These are phyloP conservation scores for Fusarium xyrophilum DNA, from an alignment of 2,329 filamentous ascomycete genomes.

Conservation along the genomic window DNA sequence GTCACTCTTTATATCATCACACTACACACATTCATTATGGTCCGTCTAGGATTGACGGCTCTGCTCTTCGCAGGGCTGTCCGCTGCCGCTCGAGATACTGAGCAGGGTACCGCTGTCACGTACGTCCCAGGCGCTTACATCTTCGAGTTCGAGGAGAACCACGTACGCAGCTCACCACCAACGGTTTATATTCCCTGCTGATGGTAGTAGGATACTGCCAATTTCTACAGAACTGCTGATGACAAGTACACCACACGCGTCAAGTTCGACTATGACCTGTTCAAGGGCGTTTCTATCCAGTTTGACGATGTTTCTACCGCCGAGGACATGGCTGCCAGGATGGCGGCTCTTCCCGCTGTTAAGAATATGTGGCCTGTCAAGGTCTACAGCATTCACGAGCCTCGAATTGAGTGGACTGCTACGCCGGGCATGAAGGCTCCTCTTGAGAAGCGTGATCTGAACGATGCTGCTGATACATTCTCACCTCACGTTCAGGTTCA, in stretches of 20 bases:
- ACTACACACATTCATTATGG: constrained; percentile 5
- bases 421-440: constrained; percentile 15
- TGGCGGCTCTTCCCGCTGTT: constrained; percentile 53
- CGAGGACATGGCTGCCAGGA: constrained; percentile 51
- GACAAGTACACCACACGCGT: constrained; percentile 45
- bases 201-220: constrained; percentile 48
- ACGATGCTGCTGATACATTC: constrained; percentile 47
- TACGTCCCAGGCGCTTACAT: constrained; percentile 56
- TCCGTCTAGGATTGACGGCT: constrained; percentile 20
- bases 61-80: constrained; percentile 30
- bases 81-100: constrained; percentile 3
- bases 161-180: constrained; percentile 48
- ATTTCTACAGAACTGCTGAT: constrained; percentile 12
- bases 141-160: constrained; percentile 58
- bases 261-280: constrained; percentile 58
- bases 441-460: constrained; percentile 18
- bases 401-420: constrained; percentile 45
- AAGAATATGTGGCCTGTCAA: constrained; percentile 58
- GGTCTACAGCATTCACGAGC: constrained; percentile 54
- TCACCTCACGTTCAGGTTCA: constrained; percentile 62
- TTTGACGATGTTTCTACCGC: constrained; percentile 55
- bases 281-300: constrained; percentile 62
- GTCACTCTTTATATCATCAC: constrained; percentile 8
- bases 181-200: too few species aligned
- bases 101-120: constrained; percentile 8